Evolutionary conservation across 2,329 filamentous ascomycete genomes (phyloP).

Genomic region (Diaporthe sp.): DNA sequence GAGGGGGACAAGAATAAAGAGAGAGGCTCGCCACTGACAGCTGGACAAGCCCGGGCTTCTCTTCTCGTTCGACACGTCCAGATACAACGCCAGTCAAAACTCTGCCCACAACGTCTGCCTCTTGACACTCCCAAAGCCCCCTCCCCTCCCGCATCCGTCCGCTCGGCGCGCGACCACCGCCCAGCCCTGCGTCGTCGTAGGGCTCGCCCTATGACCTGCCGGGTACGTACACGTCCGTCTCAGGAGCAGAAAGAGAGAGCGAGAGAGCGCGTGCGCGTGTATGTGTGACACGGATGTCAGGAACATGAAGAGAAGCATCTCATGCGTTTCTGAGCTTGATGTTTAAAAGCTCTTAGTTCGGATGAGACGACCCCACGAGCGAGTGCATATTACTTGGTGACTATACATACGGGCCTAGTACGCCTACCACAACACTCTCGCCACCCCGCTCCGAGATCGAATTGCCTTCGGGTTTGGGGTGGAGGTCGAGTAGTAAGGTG

Average conservation of each 20-base stretch:
- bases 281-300: conserved; percentile 8
- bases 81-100: background rate
- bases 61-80: background rate
- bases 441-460: background rate
- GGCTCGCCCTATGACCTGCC: background rate
- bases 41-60: conserved; percentile 17
- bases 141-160: background rate
- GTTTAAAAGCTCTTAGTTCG: conserved; percentile 8
- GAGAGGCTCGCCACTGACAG: background rate
- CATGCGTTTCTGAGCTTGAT: conserved; percentile 24
- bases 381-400: background rate
- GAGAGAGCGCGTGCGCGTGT: background rate
- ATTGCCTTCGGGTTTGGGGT: background rate
- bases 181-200: conserved; percentile 3
- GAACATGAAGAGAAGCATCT: conserved; percentile 16
- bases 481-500: background rate
- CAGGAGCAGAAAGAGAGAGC: background rate
- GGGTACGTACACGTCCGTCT: background rate
- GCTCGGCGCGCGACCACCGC: background rate
- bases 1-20: background rate
- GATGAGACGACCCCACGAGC: background rate
- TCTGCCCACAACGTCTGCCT: background rate
- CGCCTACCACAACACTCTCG: background rate
- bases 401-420: background rate
- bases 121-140: background rate